A percentile compares a stretch with the other conserved stretches of the same genome.
These are phyloP conservation scores for Candolleomyces aberdarensis DNA, from an alignment of 768 basidiomycete genomes.

Conservation along the genomic window DNA sequence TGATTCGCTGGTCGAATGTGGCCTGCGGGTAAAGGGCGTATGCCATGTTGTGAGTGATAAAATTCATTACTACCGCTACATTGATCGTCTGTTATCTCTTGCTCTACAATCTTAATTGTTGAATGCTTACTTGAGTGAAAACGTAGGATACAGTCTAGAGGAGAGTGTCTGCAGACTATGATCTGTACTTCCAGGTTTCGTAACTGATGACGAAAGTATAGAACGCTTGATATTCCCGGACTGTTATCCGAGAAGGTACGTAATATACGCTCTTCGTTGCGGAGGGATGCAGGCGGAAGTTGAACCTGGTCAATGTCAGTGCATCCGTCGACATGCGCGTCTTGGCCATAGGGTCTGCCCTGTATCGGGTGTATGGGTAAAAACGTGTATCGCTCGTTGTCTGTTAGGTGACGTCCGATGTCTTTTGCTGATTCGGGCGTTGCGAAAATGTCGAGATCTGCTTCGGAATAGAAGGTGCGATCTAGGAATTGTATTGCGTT, in stretches of 20 bases:
- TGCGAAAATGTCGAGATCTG: slow-evolving; percentile 2
- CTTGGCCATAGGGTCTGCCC: background rate
- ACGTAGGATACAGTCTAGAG: slow-evolving; percentile 4
- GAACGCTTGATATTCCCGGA: slow-evolving; percentile 1
- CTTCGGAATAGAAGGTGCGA: background rate
- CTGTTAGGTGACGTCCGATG: background rate
- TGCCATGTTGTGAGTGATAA: background rate
- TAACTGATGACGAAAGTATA: background rate
- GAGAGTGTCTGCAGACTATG: background rate
- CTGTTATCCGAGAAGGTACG: no score
- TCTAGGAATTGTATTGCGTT: slow-evolving; percentile 5
- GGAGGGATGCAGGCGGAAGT: no score
- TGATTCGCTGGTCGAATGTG: slow-evolving; percentile 1
- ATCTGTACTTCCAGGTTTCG: slow-evolving; percentile 1
- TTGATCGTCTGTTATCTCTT: no score
- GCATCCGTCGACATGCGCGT: no score
- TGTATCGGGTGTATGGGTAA: background rate
- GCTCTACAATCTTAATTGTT: no score
- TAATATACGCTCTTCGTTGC: no score
- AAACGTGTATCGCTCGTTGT: slow-evolving; percentile 1
- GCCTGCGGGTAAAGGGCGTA: slow-evolving; percentile 1
- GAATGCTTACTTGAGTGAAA: slow-evolving; percentile 7
- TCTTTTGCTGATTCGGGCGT: background rate
- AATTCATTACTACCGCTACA: slow-evolving; percentile 6
- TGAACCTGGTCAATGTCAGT: no score